Percentiles rank a stretch among this genome's conserved stretches.
These are phyloP conservation scores for Suillus tomentosus DNA, from an alignment of 768 basidiomycete species.

Conservation along the genomic window DNA sequence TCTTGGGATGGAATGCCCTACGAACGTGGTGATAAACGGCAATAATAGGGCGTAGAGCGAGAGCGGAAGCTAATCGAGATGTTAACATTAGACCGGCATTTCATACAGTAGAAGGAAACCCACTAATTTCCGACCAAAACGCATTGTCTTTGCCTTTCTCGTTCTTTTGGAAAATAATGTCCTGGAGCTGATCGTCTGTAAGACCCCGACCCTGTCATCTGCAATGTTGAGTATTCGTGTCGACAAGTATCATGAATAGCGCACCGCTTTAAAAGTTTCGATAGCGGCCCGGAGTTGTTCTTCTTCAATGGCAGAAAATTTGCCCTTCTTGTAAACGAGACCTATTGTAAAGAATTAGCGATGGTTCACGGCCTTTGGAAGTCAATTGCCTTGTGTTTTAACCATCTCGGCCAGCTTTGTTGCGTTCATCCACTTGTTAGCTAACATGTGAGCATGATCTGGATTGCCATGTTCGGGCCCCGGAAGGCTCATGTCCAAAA, in stretches of 20 bases:
- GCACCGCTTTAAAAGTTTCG: slow-evolving; percentile 58
- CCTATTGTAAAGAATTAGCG: slow-evolving; percentile 42
- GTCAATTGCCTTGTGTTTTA: slow-evolving; percentile 57
- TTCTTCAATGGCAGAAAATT: slow-evolving; percentile 80
- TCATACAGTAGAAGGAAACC: slow-evolving; percentile 25
- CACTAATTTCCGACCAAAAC: slow-evolving; percentile 85
- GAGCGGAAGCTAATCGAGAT: slow-evolving; percentile 54
- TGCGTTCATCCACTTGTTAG: slow-evolving; percentile 79
- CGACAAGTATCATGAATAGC: slow-evolving; percentile 25
- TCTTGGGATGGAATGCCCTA: slow-evolving; percentile 67
- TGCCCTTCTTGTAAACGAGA: slow-evolving; percentile 86
- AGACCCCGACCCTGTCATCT: slow-evolving; percentile 50
- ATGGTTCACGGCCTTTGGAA: not conserved
- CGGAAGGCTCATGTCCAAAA: slow-evolving; percentile 45
- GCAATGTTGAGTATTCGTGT: slow-evolving; percentile 7
- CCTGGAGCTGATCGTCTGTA: slow-evolving; percentile 53
- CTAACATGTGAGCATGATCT: slow-evolving; percentile 68
- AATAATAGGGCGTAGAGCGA: slow-evolving; percentile 76
- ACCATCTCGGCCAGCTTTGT: slow-evolving; percentile 69
- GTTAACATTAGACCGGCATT: slow-evolving; percentile 6
- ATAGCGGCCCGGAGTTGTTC: slow-evolving; percentile 66
- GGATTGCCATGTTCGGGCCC: slow-evolving; percentile 45
- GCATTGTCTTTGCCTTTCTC: slow-evolving; percentile 60
- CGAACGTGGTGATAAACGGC: slow-evolving; percentile 85
- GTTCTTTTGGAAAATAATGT: slow-evolving; percentile 69